phyloP scores from a whole-genome alignment of 2,329 filamentous ascomycete genomes.

The Colletotrichum tropicicola region DNA sequence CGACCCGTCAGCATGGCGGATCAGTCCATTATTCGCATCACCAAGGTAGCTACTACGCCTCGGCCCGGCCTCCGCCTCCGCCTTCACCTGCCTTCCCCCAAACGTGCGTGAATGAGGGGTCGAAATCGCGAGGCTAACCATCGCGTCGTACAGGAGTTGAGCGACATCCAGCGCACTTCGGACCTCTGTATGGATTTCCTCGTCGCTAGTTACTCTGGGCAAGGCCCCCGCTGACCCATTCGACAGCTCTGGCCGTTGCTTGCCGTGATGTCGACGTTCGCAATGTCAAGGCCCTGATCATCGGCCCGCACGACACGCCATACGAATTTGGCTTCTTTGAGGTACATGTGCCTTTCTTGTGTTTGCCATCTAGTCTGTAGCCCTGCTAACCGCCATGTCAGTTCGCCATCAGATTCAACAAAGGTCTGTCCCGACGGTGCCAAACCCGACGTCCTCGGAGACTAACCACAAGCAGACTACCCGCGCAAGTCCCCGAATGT shows the following conservation, averaged over 20 bases:
- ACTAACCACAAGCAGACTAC: conserved; percentile 72
- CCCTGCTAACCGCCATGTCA: conserved; percentile 47
- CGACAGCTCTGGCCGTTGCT: conserved; percentile 81
- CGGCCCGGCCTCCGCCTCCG: conserved; percentile 14
- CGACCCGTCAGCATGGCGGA: conserved; percentile 69
- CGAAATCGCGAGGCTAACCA: conserved; percentile 13
- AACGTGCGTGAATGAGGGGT: conserved; percentile 2
- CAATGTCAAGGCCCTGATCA: conserved; percentile 85
- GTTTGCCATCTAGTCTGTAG: neutral
- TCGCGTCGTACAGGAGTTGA: conserved; percentile 72
- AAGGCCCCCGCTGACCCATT: conserved; percentile 12
- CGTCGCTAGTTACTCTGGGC: neutral
- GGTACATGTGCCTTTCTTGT: conserved; percentile 64
- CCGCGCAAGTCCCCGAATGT: conserved; percentile 73
- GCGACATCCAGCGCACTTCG: conserved; percentile 82
- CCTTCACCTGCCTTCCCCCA: neutral
- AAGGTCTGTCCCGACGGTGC: conserved; percentile 58
- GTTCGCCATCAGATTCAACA: conserved; percentile 81
- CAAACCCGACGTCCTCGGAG: neutral
- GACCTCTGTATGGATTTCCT: conserved; percentile 75
- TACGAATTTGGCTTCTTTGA: conserved; percentile 99
- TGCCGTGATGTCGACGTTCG: conserved; percentile 90
- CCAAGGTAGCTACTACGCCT: conserved; percentile 66
- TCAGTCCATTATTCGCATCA: conserved; percentile 88
- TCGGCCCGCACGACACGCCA: conserved; percentile 92